These are phyloP conservation scores for Aureobasidium sp. DNA, from an alignment of 2,329 filamentous ascomycete genomes.

Conservation along the genomic window DNA sequence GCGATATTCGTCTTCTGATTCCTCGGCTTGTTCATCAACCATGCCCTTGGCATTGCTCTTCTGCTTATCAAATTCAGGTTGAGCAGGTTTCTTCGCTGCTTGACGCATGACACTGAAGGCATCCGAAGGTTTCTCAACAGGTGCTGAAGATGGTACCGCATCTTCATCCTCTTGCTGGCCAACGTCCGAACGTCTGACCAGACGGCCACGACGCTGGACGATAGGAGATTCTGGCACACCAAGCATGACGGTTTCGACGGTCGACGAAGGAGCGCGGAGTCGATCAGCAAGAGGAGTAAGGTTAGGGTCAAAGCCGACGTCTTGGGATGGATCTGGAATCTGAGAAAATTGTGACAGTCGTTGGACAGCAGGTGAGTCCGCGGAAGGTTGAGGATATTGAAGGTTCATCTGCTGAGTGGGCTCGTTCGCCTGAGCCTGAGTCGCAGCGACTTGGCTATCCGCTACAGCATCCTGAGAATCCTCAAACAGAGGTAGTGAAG, in stretches of 20 bases:
- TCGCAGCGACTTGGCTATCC: conserved; percentile 18
- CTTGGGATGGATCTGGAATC: conserved; percentile 70
- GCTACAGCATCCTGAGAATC: conserved; percentile 31
- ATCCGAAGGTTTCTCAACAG: conserved; percentile 29
- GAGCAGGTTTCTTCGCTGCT: conserved; percentile 47
- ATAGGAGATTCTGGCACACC: conserved; percentile 59
- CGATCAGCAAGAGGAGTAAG: conserved; percentile 30
- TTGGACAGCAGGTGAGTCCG: conserved; percentile 30
- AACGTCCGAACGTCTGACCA: conserved; percentile 35
- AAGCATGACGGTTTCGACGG: conserved; percentile 61
- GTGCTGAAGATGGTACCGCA: conserved; percentile 22
- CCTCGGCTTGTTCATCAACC: conserved; percentile 88
- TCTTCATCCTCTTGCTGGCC: conserved; percentile 42
- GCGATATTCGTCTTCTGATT: conserved; percentile 97
- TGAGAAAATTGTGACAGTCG: conserved; percentile 55
- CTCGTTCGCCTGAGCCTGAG: conserved; percentile 18
- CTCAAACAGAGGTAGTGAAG: conserved; percentile 26
- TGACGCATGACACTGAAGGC: conserved; percentile 69
- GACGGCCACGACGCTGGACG: conserved; percentile 46
- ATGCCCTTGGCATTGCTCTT: conserved; percentile 81
- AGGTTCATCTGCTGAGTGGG: conserved; percentile 32
- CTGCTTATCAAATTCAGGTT: conserved; percentile 69
- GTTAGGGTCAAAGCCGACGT: conserved; percentile 71
- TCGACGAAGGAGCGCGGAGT: conserved; percentile 56
- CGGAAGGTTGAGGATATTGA: conserved; percentile 27